A percentile compares a stretch with the other conserved stretches of the same genome.
phyloP scores from a whole-genome alignment of 495 filamentous ascomycete genomes.

The Penicillium herquei region DNA sequence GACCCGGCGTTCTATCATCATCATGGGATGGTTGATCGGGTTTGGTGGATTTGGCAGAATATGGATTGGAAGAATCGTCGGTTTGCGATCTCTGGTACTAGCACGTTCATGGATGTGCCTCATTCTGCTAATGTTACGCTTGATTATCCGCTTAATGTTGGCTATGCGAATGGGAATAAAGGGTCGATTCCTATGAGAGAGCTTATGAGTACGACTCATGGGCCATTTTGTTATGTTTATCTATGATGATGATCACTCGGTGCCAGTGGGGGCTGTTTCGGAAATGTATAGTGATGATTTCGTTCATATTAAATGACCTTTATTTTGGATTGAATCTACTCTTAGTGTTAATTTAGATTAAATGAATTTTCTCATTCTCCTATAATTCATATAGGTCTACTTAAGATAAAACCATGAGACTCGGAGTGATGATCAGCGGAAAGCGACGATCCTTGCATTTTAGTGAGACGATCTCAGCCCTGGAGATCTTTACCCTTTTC shows the following conservation, averaged over 20 bases:
- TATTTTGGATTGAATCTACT: too few species aligned
- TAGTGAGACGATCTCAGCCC: too few species aligned
- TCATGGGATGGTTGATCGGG: conserved; percentile 67
- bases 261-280: not conserved
- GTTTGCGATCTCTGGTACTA: conserved; percentile 50
- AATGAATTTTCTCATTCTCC: too few species aligned
- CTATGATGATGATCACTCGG: conserved; percentile 11
- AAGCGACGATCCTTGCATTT: too few species aligned
- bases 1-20: conserved; percentile 71
- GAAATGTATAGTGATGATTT: not conserved
- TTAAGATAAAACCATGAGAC: too few species aligned
- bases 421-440: too few species aligned
- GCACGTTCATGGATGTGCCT: conserved; percentile 56
- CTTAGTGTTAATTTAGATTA: too few species aligned
- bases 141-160: conserved; percentile 43
- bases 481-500: too few species aligned
- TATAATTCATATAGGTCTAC: too few species aligned
- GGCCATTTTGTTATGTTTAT: conserved; percentile 60
- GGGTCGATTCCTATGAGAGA: conserved; percentile 40
- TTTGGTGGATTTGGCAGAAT: conserved; percentile 72
- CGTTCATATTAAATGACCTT: not conserved
- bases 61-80: conserved; percentile 46
- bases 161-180: conserved; percentile 32
- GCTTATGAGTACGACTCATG: conserved; percentile 50
- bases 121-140: conserved; percentile 48